Evolutionary conservation across 1,284 basidiomycete species (phyloP).

Genomic region (Microbotryum saponariae): DNA sequence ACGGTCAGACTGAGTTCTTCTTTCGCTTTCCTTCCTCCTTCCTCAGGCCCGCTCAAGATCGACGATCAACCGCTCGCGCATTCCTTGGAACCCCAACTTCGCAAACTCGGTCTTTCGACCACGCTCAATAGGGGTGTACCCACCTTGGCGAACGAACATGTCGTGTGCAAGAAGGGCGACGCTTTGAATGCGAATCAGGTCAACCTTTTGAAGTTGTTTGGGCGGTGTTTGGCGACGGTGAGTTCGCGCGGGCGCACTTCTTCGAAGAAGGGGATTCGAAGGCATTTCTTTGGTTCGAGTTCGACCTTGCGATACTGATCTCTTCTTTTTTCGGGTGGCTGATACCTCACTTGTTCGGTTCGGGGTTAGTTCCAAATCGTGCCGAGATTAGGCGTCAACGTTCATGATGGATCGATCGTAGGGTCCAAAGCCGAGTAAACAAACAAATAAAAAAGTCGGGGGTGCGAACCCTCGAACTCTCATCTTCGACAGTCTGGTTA

Average conservation of each 20-base stretch:
- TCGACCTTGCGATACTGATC: neutral
- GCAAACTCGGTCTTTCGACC: conserved; percentile 82
- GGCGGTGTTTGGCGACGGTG: conserved; percentile 66
- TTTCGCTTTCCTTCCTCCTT: neutral
- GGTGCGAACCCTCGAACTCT: no score
- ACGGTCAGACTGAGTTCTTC: neutral
- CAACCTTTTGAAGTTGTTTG: conserved; percentile 78
- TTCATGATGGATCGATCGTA: conserved; percentile 23
- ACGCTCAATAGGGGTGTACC: conserved; percentile 78
- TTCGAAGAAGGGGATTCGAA: no score
- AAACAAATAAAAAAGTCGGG: no score
- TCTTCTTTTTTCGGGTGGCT: neutral
- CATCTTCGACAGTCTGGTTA: no score
- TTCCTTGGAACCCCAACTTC: conserved; percentile 91
- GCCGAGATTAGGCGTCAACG: conserved; percentile 24
- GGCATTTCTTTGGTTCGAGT: neutral
- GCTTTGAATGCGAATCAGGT: conserved; percentile 59
- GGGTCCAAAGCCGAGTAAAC: conserved; percentile 9
- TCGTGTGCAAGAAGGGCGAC: conserved; percentile 77
- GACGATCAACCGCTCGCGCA: conserved; percentile 71
- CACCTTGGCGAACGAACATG: conserved; percentile 64
- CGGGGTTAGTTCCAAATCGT: conserved; percentile 27
- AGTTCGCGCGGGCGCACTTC: conserved; percentile 3
- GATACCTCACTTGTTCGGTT: no score
- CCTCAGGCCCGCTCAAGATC: conserved; percentile 46